Base-by-base conservation (phyloP, 2,329 filamentous ascomycete genomes). In the Ophiostoma ulmi region DNA sequence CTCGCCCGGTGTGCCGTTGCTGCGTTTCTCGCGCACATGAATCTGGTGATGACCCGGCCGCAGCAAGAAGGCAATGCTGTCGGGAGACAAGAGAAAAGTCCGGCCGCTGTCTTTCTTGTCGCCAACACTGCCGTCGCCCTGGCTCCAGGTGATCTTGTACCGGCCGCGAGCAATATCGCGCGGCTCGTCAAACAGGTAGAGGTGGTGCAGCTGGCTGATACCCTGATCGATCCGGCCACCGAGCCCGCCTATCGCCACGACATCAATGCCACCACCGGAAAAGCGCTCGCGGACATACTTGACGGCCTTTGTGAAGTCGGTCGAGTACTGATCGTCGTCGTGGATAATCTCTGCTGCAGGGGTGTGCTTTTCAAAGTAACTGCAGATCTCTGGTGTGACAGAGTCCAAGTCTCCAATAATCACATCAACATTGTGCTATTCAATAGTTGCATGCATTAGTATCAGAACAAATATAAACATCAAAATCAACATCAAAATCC, bases 371-470 rank as follows among this genome's bases (percentile, higher is more conserved):
- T 69, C 82, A 80, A 94, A 97, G 79, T 91, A 90, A n/a, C 83
- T 76, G 69, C 84, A 84, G 13, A 91, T 85, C 14, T 86, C 80
- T 11, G 87, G 82, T 2, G 81, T 81, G 22, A 98, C 82, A 4
- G 94, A 97, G 81, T 99, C 95, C 11, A 99, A 85, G 78, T 99
- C 95, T 66, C 95, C 95, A 75, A 97, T 88, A 73, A 99, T 93
- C 70, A 86, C 83, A 76, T 91, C 83, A 1, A 93, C 87, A 71
- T 88, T 82, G 77, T 87, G 80, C 70, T 74, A 35, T 20, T 31
- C 4, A 31, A 3, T 31, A 31, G 31, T 31, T 31, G 31, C 3
- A 31, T 31, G 31, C 31, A 31, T 31, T 31, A 58, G 3, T 26
- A 58, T 11, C 4, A 22, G 7, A 22, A 26, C 7, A 13, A 26